Evolutionary conservation across 2,329 filamentous ascomycete species (phyloP).

Genomic region (Pseudopithomyces maydicus): DNA sequence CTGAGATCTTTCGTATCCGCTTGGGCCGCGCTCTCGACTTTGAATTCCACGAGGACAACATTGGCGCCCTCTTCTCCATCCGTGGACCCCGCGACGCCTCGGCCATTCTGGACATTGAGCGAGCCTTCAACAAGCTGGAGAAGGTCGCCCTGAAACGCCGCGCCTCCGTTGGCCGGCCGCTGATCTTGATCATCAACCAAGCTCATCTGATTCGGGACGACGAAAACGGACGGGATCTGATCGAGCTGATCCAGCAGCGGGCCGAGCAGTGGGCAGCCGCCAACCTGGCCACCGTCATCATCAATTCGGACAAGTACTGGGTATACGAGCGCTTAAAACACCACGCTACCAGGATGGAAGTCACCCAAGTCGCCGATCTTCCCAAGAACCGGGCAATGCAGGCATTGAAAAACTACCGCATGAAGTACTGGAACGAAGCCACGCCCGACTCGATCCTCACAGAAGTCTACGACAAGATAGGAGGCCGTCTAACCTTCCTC

Average conservation of each 20-base stretch:
- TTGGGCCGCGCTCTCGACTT: conserved; percentile 94
- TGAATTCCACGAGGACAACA: conserved; percentile 97
- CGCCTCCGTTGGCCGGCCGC: conserved; percentile 65
- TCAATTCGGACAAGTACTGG: conserved; percentile 99
- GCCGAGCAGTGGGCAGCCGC: conserved; percentile 96
- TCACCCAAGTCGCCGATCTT: conserved; percentile 83
- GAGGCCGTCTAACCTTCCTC: conserved; percentile 85
- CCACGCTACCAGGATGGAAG: conserved; percentile 92
- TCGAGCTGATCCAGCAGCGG: conserved; percentile 93
- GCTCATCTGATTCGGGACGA: conserved; percentile 90
- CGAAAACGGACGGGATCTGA: conserved; percentile 87
- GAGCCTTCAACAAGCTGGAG: conserved; percentile 96
- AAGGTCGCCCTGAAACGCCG: conserved; percentile 84
- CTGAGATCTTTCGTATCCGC: conserved; percentile 91
- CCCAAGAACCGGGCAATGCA: conserved; percentile 76
- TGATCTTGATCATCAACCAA: conserved; percentile 94
- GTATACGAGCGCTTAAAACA: conserved; percentile 94
- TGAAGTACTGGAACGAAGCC: conserved; percentile 73
- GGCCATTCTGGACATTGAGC: conserved; percentile 90
- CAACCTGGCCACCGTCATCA: conserved; percentile 87
- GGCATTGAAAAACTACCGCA: conserved; percentile 80
- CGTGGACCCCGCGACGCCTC: conserved; percentile 89
- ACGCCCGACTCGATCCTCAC: conserved; percentile 64
- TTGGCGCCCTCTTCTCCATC: conserved; percentile 94
- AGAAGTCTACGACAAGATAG: conserved; percentile 83